Evolutionary conservation across 257 asterid species (phyloP).

Genomic region (Scutellaria minor): DNA sequence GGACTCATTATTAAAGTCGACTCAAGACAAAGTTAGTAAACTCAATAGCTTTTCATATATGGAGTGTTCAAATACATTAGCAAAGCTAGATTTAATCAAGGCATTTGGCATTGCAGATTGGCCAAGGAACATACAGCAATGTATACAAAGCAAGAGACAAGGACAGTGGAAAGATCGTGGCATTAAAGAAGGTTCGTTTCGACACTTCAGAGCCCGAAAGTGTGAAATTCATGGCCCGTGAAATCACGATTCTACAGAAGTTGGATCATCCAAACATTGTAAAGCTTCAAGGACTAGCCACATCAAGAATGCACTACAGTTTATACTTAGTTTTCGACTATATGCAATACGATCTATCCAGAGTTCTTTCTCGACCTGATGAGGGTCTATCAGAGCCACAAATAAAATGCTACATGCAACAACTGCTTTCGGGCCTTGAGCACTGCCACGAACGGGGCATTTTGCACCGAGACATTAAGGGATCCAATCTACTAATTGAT

Average conservation of each 20-base stretch:
- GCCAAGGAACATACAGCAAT: slow-evolving; percentile 81
- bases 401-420: slow-evolving; percentile 77
- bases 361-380: slow-evolving; percentile 58
- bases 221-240: slow-evolving; percentile 81
- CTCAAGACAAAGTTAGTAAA: no score
- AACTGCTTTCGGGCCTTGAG: slow-evolving; percentile 68
- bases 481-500: slow-evolving; percentile 70
- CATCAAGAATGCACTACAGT: slow-evolving; percentile 85
- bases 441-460: slow-evolving; percentile 80
- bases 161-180: slow-evolving; percentile 63
- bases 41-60: no score
- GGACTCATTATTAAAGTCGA: no score
- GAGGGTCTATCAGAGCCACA: slow-evolving; percentile 72
- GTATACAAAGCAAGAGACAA: slow-evolving; percentile 74
- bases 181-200: slow-evolving; percentile 74
- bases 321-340: slow-evolving; percentile 69
- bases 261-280: slow-evolving; percentile 78
- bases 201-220: slow-evolving; percentile 80
- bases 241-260: slow-evolving; percentile 62
- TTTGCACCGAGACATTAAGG: slow-evolving; percentile 83
- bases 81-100: no score
- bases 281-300: slow-evolving; percentile 78
- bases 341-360: slow-evolving; percentile 64
- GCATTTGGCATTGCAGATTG: slow-evolving; percentile 47
- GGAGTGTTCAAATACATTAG: no score